Percentiles rank a stretch among this genome's conserved stretches.
phyloP scores from a whole-genome alignment of 2,329 filamentous ascomycete genomes.

The Trichoderma sp. region DNA sequence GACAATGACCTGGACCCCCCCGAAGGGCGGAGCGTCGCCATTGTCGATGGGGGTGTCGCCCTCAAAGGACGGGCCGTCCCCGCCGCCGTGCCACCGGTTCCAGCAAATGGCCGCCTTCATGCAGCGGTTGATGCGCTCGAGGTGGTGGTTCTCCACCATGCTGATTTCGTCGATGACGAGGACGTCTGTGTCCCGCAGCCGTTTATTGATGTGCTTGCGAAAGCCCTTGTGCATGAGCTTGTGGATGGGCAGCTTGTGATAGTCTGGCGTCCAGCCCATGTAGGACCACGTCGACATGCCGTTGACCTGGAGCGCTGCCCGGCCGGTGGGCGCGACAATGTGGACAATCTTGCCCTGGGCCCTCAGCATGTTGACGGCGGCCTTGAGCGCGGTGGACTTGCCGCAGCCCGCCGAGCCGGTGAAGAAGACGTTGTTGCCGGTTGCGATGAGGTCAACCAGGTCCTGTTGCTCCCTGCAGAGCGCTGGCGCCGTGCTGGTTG shows the following conservation, averaged over 20 bases:
- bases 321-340: conserved; percentile 62
- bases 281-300: conserved; percentile 60
- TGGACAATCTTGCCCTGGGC: conserved; percentile 39
- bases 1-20: conserved; percentile 34
- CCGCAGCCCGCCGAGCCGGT: conserved; percentile 61
- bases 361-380: conserved; percentile 30
- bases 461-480: conserved; percentile 32
- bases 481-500: not conserved
- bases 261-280: conserved; percentile 54
- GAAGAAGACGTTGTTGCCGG: conserved; percentile 62
- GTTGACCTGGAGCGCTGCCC: conserved; percentile 58
- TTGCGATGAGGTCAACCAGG: conserved; percentile 47
- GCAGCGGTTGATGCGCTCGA: conserved; percentile 32
- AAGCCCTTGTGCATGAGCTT: not conserved
- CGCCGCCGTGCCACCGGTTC: not conserved
- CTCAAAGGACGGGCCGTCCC: conserved; percentile 28
- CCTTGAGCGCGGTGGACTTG: conserved; percentile 35
- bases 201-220: conserved; percentile 33
- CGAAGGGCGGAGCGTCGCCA: conserved; percentile 30
- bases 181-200: conserved; percentile 52
- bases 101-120: conserved; percentile 38
- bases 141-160: conserved; percentile 61
- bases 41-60: conserved; percentile 32
- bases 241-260: conserved; percentile 16
- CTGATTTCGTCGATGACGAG: conserved; percentile 68